These are phyloP conservation scores for Podila epigama DNA, from an alignment of 192 early-diverging fungal genomes.

Conservation along the genomic window DNA sequence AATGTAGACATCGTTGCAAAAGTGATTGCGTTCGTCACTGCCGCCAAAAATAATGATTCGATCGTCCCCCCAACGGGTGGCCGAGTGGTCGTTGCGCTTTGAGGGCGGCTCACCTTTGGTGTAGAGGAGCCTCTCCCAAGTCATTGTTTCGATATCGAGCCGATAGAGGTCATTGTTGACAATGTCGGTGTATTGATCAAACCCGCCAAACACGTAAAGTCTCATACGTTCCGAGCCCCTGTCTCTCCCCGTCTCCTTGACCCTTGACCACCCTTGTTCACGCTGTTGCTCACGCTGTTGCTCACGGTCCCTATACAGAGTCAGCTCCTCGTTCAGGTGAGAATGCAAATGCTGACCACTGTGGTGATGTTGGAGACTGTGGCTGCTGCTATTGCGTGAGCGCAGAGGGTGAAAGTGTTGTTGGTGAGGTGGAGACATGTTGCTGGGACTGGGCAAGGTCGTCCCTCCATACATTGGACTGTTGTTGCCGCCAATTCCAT, in stretches of 20 bases:
- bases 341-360: constrained; percentile 17
- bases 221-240: constrained; percentile 19
- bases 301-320: neutral
- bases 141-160: constrained; percentile 52
- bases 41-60: constrained; percentile 74
- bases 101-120: constrained; percentile 60
- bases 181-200: constrained; percentile 71
- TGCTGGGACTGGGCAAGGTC: neutral
- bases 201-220: constrained; percentile 68
- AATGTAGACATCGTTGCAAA: constrained; percentile 65
- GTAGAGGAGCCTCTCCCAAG: constrained; percentile 63
- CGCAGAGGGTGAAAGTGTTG: neutral
- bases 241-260: neutral
- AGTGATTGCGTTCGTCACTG: constrained; percentile 59
- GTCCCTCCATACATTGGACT: neutral
- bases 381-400: constrained; percentile 11
- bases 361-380: constrained; percentile 14
- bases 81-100: constrained; percentile 68
- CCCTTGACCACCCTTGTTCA: neutral
- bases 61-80: constrained; percentile 62
- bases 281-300: neutral
- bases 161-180: constrained; percentile 70
- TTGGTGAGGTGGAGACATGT: neutral
- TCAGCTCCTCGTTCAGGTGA: neutral
- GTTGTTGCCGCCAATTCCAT: constrained; percentile 3